These are phyloP conservation scores for Camellia japonica DNA, from an alignment of 148 eudicot species.

Conservation along the genomic window DNA sequence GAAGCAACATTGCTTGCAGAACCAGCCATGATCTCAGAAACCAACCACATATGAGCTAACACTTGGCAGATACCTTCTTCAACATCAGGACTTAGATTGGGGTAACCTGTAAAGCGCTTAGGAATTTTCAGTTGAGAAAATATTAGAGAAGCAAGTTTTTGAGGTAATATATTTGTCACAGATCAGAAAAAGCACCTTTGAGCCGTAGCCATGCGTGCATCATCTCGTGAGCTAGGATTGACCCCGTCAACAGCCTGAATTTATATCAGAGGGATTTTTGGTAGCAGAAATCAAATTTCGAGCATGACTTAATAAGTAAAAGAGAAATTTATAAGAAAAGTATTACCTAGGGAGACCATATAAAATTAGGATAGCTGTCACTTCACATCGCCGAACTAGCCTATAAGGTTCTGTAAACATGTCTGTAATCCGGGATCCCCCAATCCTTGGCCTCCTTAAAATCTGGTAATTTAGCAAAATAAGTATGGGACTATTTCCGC, in stretches of 20 bases:
- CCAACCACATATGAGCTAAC: slow-evolving; percentile 95
- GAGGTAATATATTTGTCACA: background rate
- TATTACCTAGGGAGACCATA: slow-evolving; percentile 90
- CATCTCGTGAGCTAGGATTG: slow-evolving; percentile 97
- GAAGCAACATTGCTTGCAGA: slow-evolving; percentile 50
- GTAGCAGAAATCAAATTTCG: background rate
- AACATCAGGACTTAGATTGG: slow-evolving; percentile 65
- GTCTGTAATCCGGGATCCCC: slow-evolving; percentile 66
- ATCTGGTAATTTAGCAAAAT: slow-evolving; percentile 42
- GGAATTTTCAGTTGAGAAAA: background rate
- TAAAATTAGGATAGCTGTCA: slow-evolving; percentile 85
- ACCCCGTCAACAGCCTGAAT: slow-evolving; percentile 86
- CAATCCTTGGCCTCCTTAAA: slow-evolving; percentile 69
- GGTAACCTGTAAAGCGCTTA: slow-evolving; percentile 45
- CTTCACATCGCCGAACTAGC: slow-evolving; percentile 78
- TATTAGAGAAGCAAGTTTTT: background rate
- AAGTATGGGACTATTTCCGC: background rate
- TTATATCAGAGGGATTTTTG: background rate
- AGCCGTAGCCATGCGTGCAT: slow-evolving; percentile 99
- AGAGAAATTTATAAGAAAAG: background rate
- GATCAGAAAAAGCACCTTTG: slow-evolving; percentile 43
- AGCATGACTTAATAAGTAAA: background rate
- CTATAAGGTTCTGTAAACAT: slow-evolving; percentile 83
- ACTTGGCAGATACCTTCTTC: slow-evolving; percentile 99
- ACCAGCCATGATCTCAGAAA: slow-evolving; percentile 70